A percentile compares a stretch with the other conserved stretches of the same genome.
These are phyloP conservation scores for Alternaria solani DNA, from an alignment of 2,329 filamentous ascomycete species.

Conservation along the genomic window DNA sequence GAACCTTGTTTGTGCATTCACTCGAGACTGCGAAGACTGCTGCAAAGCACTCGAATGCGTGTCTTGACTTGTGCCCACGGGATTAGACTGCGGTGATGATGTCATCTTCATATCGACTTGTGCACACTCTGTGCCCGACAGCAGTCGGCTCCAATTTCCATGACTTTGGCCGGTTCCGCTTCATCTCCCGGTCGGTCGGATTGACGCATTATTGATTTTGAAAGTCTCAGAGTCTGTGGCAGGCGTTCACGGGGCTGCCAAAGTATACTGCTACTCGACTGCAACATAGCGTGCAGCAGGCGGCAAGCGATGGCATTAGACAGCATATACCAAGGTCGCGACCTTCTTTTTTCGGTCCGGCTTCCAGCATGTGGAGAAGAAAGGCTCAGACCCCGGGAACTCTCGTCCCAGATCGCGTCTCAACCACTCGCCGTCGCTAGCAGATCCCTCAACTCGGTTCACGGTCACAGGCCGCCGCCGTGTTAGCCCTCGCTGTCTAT, in stretches of 20 bases:
- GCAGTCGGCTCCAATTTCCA: background rate
- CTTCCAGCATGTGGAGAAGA: slow-evolving; percentile 16
- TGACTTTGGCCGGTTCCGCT: background rate
- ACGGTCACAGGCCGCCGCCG: slow-evolving; percentile 7
- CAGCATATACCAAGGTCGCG: slow-evolving; percentile 1
- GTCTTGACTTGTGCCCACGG: background rate
- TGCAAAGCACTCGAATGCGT: background rate
- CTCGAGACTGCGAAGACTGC: background rate
- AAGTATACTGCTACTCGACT: background rate
- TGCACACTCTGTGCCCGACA: background rate
- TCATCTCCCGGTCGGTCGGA: background rate
- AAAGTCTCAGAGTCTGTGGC: background rate
- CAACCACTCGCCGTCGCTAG: slow-evolving; percentile 5
- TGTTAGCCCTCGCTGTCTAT: background rate
- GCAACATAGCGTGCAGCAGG: slow-evolving; percentile 7
- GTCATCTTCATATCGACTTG: background rate
- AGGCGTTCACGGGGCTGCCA: background rate
- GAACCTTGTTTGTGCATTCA: background rate
- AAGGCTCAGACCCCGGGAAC: slow-evolving; percentile 10
- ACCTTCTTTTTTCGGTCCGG: slow-evolving; percentile 17
- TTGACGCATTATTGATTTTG: background rate
- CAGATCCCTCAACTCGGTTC: slow-evolving; percentile 16
- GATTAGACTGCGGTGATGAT: background rate
- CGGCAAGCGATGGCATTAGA: slow-evolving; percentile 3
- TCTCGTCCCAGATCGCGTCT: slow-evolving; percentile 8